Percentiles rank a stretch among this genome's conserved stretches.
These are phyloP conservation scores for Rhizopogon hawkerae DNA, from an alignment of 1,284 basidiomycete species.

Conservation along the genomic window DNA sequence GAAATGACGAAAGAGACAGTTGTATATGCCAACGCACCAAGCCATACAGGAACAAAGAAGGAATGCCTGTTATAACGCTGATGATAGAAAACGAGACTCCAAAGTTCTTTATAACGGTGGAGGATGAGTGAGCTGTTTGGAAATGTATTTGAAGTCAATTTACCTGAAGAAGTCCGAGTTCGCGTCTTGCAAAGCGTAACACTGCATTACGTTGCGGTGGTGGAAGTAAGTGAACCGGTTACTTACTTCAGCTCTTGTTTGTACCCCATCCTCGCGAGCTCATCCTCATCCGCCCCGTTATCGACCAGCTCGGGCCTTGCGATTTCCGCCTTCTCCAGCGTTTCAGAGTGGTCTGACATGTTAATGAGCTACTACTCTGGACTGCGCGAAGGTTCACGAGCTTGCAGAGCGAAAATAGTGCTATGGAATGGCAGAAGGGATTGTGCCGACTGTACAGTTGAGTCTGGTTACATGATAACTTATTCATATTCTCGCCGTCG, in stretches of 20 bases:
- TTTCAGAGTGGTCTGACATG: neutral
- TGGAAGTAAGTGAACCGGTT: neutral
- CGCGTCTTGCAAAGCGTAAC: conserved; percentile 32
- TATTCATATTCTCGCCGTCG: too few relatives aligned
- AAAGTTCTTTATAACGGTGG: conserved; percentile 44
- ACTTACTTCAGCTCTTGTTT: conserved; percentile 63
- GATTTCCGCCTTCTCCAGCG: neutral
- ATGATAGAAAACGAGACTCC: conserved; percentile 73
- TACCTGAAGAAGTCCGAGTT: conserved; percentile 54
- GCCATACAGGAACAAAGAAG: conserved; percentile 59
- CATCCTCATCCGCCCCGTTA: conserved; percentile 43
- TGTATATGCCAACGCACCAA: conserved; percentile 36
- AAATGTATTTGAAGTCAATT: conserved; percentile 8
- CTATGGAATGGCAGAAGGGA: too few relatives aligned
- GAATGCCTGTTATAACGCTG: conserved; percentile 60
- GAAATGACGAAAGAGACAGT: neutral
- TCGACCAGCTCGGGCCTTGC: neutral
- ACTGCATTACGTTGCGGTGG: neutral
- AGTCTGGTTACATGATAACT: too few relatives aligned
- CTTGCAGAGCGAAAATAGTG: too few relatives aligned
- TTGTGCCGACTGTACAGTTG: too few relatives aligned
- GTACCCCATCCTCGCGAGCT: conserved; percentile 66
- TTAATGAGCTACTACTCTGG: neutral
- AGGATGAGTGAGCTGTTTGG: conserved; percentile 3
- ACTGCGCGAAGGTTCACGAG: neutral